Base-by-base conservation (phyloP, 1,139 yeast species). In the Debaryomyces subglobosus region DNA sequence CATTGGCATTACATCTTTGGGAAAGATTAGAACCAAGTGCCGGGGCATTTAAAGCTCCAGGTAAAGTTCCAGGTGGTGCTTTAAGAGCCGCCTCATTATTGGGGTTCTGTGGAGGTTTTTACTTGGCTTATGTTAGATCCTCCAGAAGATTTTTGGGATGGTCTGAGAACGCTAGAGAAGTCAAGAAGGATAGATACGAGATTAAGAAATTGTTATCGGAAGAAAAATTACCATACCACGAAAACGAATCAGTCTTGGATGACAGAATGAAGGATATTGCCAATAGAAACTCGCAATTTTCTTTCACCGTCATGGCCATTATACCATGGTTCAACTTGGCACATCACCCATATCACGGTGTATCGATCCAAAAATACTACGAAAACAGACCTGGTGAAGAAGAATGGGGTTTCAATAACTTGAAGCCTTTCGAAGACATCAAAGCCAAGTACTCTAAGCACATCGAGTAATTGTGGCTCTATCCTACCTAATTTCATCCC, bases 301-400 rank as follows among this genome's bases (percentile, higher is more conserved):
- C 96, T 7, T 84, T 83, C 60, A 68, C 82, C 51, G 71, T 78
- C 49, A 64, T 85, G 60, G 82, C 85, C 49, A 64, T 87, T 54
- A 69, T 89, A 60, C 96, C 96, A 34, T 86, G 92, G 91, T 88
- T 89, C 75, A 89, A 89, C 70, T 72, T 87, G 55, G 91, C 85
- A 44, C 72, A 84, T 63, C 96, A 89, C 68, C 91, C 89, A 58
- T 86, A 84, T 71, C 96, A 89, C 67, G 96, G 95, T 33, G 85
- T 87, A 49, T 86, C 85, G 63, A 74, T 86, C 50, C 74, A 78
- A 57, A 85, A 82, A 64, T 86, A 86, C 66, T 85, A 85, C 65
- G 89, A 83, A 67, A 79, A 77, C 46, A 76, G 92, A 62, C 74
- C 77, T 10, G 81, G 81, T 40, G 81, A 77, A 62, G 80, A 74